Evolutionary conservation across 2,329 filamentous ascomycete genomes (phyloP), one percentile per base, ranked within the genome.

Genomic region (Cylindrodendrum hubeiense): DNA sequence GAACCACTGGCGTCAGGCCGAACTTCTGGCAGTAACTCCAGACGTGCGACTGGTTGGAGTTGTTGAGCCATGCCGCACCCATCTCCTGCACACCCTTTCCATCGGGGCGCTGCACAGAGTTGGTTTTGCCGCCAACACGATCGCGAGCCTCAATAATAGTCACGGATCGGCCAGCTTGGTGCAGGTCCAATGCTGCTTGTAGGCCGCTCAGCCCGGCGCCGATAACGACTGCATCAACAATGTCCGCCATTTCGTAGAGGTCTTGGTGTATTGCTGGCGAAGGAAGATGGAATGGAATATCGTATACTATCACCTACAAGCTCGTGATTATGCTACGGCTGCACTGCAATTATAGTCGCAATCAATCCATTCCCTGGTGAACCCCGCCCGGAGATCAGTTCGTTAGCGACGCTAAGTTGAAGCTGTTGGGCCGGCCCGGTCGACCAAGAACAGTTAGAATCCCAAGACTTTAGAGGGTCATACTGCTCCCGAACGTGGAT

Each of bases 1-100:
- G 61, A 2, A 60, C 33, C 6, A 64, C 57, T 4, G 61, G 47
- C 17, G 41, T 55, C 7, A 64, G 55, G 34, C 50, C 43, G 26
- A 64, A 55, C 26, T 47, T 60, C 30, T 60, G 8, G 12, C 47
- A 51, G 41, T 60, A 64, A 6, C 19, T 41, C 61, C 61, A 60
- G 21, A 64, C 50, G 13, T 54, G 41, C 12, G 57, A 65, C 44
- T 65, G 63, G 21, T 61, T 65, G 21, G 50, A 52, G 37, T 65
- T 46, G 24, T 65, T 61, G 9, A 65, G 37, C 63, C 63, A 65
- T 15, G 56, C 51, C 2, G 63, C 63, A 2, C 63, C 63, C 12
- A 57, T 10, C 17, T 65, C 63, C 8, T 61, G 52, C 1, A 28
- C 21, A 2, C 57, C 57, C 10, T 52, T 61, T 15, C 52, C 52